Evolutionary conservation across 208 protist species (phyloP), one percentile per base, ranked within the genome.

Genomic region (Willaertia magna): DNA sequence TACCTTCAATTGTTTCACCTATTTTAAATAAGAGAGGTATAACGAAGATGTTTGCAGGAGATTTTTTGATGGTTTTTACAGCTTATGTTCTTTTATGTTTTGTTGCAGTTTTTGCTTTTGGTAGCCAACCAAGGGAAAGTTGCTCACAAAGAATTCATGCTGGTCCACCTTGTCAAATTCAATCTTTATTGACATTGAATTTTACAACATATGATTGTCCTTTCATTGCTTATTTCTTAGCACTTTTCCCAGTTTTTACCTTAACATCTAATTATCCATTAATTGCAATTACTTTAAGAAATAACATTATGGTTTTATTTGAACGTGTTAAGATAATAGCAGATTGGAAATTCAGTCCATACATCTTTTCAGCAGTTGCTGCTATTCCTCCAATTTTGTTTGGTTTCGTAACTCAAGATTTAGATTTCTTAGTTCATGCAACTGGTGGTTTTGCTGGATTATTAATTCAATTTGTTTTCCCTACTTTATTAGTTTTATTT

Each of bases 161-260:
- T 39, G 76, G 85, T 12, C 67, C 59, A 42, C 14, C 85, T 40
- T 86, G 85, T 39, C 43, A 86, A 59, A 85, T 79, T 39, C 49
- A 86, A 44, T 2, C 14, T 12, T 12, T 88, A 18, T 87, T 76
- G 3, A 84, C 49, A 12, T 39, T 86, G 14, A 88, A 90, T 44
- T 88, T 90, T 75, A 46, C 44, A 39, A 43, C 47, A 39, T 90
- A 87, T 78, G 3, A 18, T 40, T 48, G 43, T 4, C 18, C n/a
- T 22, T 81, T 89, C 11, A 55, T 91, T 55, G 90, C 85, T n/a
- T 75, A 48, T 34, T 89, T 92, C 39, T 84, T 92, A 52, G 39
- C 79, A 49, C 74, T 92, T 16, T 92, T 89, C 49, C 90, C 90
- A 49, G 89, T 91, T n/a, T 92, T 92, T 67, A 92, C 90, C 42